phyloP scores from a whole-genome alignment of 345 rosid genomes.

The Camelina sativa region DNA sequence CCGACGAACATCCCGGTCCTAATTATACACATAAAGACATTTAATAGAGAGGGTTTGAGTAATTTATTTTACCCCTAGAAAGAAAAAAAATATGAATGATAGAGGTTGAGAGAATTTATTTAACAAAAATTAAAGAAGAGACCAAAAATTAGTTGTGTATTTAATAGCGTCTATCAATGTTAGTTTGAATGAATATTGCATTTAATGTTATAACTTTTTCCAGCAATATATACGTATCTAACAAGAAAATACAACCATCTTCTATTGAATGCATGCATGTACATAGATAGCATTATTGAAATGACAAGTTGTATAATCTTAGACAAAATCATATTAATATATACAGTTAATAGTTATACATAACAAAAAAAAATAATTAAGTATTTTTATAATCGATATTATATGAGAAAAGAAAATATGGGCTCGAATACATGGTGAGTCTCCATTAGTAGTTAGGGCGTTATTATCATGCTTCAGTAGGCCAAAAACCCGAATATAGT shows the following conservation, averaged over 20 bases:
- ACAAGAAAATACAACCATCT: background rate
- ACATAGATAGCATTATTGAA: background rate
- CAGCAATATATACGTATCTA: background rate
- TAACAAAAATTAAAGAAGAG: background rate
- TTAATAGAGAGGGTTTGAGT: background rate
- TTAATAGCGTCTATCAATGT: constrained; percentile 25
- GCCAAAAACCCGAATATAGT: constrained; percentile 37
- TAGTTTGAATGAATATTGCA: constrained; percentile 34
- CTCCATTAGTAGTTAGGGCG: constrained; percentile 52
- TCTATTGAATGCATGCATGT: constrained; percentile 39
- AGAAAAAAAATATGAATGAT: background rate
- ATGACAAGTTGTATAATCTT: background rate
- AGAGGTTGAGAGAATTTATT: constrained; percentile 31
- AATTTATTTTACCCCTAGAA: background rate
- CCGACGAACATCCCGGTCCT: constrained; percentile 99
- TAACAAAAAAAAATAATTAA: background rate
- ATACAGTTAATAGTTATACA: background rate
- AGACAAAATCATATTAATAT: background rate
- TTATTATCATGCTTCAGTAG: constrained; percentile 45
- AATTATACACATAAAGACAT: background rate
- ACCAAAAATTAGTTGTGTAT: constrained; percentile 44
- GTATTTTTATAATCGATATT: background rate
- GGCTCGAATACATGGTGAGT: constrained; percentile 38
- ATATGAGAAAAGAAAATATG: constrained; percentile 9
- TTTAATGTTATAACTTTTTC: constrained; percentile 35